These are phyloP conservation scores for Epichloe sylvatica DNA, from an alignment of 2,329 filamentous ascomycete genomes.

Conservation along the genomic window DNA sequence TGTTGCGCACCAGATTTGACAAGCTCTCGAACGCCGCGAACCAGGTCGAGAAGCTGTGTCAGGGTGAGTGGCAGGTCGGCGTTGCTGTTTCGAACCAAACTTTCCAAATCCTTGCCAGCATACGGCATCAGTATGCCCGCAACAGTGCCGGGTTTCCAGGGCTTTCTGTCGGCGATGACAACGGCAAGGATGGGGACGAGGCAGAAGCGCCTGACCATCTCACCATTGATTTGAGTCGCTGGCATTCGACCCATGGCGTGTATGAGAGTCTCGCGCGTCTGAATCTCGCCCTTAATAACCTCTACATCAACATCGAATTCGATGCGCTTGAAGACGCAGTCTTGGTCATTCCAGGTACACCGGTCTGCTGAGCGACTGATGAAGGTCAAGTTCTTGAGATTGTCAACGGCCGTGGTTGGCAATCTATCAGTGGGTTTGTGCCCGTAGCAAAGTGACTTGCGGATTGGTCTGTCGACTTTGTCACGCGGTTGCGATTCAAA, in stretches of 20 bases:
- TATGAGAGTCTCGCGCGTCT: slow-evolving; percentile 6
- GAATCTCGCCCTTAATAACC: slow-evolving; percentile 7
- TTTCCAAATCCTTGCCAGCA: too few relatives aligned
- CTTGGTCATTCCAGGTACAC: slow-evolving; percentile 5
- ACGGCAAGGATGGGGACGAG: slow-evolving; percentile 9
- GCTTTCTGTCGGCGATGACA: slow-evolving; percentile 4
- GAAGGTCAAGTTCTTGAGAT: slow-evolving; percentile 5
- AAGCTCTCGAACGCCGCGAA: too few relatives aligned
- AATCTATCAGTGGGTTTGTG: slow-evolving; percentile 3
- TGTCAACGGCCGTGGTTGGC: slow-evolving; percentile 4
- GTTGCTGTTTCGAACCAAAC: too few relatives aligned
- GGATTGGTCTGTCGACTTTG: slow-evolving; percentile 3
- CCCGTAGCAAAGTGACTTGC: slow-evolving; percentile 4
- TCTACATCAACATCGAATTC: slow-evolving; percentile 9
- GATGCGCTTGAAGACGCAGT: slow-evolving; percentile 12
- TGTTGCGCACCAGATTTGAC: too few relatives aligned
- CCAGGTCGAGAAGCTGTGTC: too few relatives aligned
- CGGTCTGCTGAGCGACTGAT: slow-evolving; percentile 6
- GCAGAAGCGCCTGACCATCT: slow-evolving; percentile 7
- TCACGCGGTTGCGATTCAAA: slow-evolving; percentile 1
- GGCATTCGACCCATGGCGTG: not conserved
- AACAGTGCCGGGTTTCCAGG: not conserved
- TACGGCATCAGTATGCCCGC: too few relatives aligned
- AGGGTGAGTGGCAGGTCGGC: too few relatives aligned
- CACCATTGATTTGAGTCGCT: slow-evolving; percentile 2